Conservation (phyloP, 345 rosid genomes). For the Salix koriyanagi region DNA sequence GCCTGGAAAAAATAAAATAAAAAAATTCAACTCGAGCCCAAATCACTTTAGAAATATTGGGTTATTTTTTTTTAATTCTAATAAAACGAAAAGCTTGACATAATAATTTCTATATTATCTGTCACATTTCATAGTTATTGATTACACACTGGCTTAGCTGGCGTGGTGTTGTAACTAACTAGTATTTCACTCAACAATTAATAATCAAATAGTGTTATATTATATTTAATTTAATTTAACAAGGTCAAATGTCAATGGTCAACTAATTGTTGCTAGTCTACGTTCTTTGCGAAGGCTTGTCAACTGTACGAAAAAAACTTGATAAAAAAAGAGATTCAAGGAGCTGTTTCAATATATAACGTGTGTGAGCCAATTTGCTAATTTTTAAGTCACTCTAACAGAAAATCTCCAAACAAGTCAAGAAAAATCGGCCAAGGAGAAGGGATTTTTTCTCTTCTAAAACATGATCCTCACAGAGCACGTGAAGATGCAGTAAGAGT, state of each 20-base stretch:
- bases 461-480: background rate
- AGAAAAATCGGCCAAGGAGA: background rate
- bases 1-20: conserved; percentile 20
- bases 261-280: background rate
- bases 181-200: background rate
- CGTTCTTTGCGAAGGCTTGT: background rate
- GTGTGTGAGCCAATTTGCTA: background rate
- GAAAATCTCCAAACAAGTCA: background rate
- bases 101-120: background rate
- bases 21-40: background rate
- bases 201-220: background rate
- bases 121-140: background rate
- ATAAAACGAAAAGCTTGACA: background rate
- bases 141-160: no score
- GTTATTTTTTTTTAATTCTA: background rate
- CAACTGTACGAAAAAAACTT: background rate
- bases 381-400: background rate
- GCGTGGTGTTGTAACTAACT: no score
- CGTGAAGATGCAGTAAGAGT: background rate
- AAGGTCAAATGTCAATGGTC: background rate
- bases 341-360: background rate
- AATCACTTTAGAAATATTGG: background rate
- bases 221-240: background rate
- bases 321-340: background rate
- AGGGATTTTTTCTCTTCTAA: background rate